Percentiles rank a stretch among this genome's conserved stretches.
phyloP scores from a whole-genome alignment of 192 early-diverging fungal species.

The Podila epicladia region DNA sequence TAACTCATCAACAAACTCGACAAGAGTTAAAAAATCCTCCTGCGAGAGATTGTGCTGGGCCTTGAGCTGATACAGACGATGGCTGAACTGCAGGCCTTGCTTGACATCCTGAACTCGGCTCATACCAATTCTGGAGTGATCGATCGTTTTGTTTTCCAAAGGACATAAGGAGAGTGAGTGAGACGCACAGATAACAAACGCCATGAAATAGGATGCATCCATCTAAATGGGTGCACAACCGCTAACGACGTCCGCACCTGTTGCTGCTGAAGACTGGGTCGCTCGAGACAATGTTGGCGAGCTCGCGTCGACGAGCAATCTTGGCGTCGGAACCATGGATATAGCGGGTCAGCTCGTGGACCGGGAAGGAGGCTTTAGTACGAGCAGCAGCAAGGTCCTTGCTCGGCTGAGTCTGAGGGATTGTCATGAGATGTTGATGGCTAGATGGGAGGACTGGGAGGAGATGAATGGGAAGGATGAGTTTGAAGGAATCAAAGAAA shows the following conservation, averaged over 20 bases:
- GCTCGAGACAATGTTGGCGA: constrained; percentile 23
- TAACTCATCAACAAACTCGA: constrained; percentile 34
- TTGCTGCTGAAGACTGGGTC: constrained; percentile 44
- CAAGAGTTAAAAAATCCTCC: constrained; percentile 50
- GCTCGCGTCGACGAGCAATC: constrained; percentile 19
- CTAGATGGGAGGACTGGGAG: background rate
- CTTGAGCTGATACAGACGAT: constrained; percentile 65
- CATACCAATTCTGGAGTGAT: constrained; percentile 16
- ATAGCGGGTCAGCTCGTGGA: constrained; percentile 40
- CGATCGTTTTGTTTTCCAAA: background rate
- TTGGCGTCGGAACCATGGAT: constrained; percentile 41
- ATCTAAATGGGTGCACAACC: too few relatives aligned
- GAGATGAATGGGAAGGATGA: background rate
- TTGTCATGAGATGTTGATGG: constrained; percentile 2
- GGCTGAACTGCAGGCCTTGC: constrained; percentile 62
- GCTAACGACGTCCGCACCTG: constrained; percentile 1
- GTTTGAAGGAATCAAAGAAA: too few relatives aligned
- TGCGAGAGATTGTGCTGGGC: constrained; percentile 64
- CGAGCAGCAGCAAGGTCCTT: constrained; percentile 46
- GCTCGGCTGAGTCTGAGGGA: constrained; percentile 22
- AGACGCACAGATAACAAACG: too few relatives aligned
- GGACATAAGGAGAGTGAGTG: background rate
- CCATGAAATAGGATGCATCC: too few relatives aligned
- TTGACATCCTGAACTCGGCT: constrained; percentile 71
- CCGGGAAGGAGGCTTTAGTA: constrained; percentile 35